Conservation (phyloP, 2,329 filamentous ascomycete species). For the Colletotrichum plurivorum region DNA sequence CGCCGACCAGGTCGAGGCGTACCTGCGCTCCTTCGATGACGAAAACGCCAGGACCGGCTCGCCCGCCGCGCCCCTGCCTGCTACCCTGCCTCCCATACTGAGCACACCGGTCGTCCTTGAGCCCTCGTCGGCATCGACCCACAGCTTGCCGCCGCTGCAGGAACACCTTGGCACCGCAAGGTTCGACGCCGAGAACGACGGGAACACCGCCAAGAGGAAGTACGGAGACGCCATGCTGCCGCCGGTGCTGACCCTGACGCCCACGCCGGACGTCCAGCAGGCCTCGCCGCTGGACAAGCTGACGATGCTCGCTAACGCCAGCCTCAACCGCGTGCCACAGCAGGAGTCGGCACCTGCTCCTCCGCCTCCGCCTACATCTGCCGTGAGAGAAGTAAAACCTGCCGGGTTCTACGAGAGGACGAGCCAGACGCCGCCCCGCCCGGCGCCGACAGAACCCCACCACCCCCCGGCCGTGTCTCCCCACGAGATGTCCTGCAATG, state of each 20-base stretch:
- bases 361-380: constrained; percentile 13
- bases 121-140: constrained; percentile 6
- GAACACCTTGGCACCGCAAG: constrained; percentile 32
- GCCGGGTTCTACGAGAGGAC: constrained; percentile 20
- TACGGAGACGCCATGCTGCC: constrained; percentile 28
- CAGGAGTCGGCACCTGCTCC: constrained; percentile 16
- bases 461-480: constrained; percentile 45
- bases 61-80: constrained; percentile 40
- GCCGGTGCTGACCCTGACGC: constrained; percentile 34
- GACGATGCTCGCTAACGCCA: constrained; percentile 56
- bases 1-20: constrained; percentile 56
- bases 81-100: constrained; percentile 29
- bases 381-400: constrained; percentile 42
- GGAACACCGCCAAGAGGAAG: constrained; percentile 24
- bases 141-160: constrained; percentile 20
- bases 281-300: constrained; percentile 50
- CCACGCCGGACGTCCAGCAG: constrained; percentile 35
- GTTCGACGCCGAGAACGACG: constrained; percentile 16
- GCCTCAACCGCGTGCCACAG: constrained; percentile 35
- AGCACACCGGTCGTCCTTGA: constrained; percentile 29
- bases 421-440: constrained; percentile 33
- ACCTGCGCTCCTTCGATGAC: constrained; percentile 53
- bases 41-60: constrained; percentile 40
- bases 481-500: constrained; percentile 52
- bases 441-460: constrained; percentile 41